Base-by-base conservation (phyloP, 1,284 basidiomycete genomes). In the Melampsora larici-populina region DNA sequence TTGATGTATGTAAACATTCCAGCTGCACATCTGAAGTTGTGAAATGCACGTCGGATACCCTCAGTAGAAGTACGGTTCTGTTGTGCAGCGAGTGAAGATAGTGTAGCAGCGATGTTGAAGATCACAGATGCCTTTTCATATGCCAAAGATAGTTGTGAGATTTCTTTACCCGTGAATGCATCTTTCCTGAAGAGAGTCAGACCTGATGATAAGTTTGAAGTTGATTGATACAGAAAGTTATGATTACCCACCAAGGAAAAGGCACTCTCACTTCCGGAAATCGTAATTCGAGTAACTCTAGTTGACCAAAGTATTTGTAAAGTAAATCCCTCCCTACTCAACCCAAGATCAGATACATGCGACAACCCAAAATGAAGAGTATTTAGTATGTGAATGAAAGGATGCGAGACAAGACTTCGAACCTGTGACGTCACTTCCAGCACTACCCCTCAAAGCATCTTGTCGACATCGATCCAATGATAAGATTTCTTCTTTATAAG, bases 1-100 rank as follows among this genome's bases (percentile, higher is more conserved):
- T 98, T 98, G 87, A 99, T 96, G 84, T 99, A 99, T 13, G 91
- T 93, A 82, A 98, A 89, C 93, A 99, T 97, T 29, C 97, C 97
- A 0, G 96, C 93, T 48, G 92, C 90, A n/a, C 92, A 91, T 24
- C 92, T 88, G 81, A 94, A 91, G 84, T 94, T 94, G 84, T 94
- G 89, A 86, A 97, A 99, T 0, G 94, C 89, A 31, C 94, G 89
- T 85, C 98, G 98, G 81, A 95, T 85, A n/a, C 95, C 95, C 83
- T 99, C 95, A 2, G 93, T 92, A 69, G 84, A 84, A 33, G 84
- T 82, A 77, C 92, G 87, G 81, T 90, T 91, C 85, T 93, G 91
- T 0, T 90, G 87, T 0, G 92, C 86, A 1, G 94, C 94, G 79
- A 98, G 91, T 67, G 93, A 88, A 1, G 95, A 94, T 80, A 99